Conservation (phyloP, 805 yeast species). For the Starmerella sp. region DNA sequence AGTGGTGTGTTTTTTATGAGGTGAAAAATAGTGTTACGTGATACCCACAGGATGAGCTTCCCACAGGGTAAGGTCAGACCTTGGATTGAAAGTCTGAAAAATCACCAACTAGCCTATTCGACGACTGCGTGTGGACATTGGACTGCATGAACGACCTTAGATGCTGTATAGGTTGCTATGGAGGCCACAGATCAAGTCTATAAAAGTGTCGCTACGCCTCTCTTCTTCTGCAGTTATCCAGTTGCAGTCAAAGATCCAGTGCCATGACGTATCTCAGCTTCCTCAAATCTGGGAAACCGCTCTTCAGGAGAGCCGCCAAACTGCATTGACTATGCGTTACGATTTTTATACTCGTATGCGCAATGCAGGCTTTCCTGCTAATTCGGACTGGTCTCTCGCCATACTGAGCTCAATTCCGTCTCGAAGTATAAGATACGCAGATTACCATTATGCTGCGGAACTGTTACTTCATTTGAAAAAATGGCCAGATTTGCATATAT, state of each 20-base stretch:
- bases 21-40: background rate
- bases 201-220: background rate
- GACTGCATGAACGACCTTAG: conserved; percentile 5
- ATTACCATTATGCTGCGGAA: conserved; percentile 15
- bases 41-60: background rate
- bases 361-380: background rate
- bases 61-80: background rate
- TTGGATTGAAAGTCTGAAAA: background rate
- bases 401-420: conserved; percentile 11
- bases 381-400: conserved; percentile 6
- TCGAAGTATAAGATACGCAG: conserved; percentile 6
- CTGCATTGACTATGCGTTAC: background rate
- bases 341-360: conserved; percentile 6
- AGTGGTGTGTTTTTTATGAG: background rate
- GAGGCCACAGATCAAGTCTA: background rate
- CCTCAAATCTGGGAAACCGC: background rate
- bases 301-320: background rate
- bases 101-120: background rate
- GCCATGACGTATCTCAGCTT: background rate
- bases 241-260: background rate
- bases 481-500: background rate
- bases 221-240: background rate
- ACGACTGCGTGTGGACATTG: background rate
- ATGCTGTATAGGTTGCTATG: conserved; percentile 5
- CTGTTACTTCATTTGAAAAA: conserved; percentile 2